A percentile compares a stretch with the other conserved stretches of the same genome.
Evolutionary conservation across 2,329 filamentous ascomycete species (phyloP).

Genomic region (Ceratocystis lukuohia): DNA sequence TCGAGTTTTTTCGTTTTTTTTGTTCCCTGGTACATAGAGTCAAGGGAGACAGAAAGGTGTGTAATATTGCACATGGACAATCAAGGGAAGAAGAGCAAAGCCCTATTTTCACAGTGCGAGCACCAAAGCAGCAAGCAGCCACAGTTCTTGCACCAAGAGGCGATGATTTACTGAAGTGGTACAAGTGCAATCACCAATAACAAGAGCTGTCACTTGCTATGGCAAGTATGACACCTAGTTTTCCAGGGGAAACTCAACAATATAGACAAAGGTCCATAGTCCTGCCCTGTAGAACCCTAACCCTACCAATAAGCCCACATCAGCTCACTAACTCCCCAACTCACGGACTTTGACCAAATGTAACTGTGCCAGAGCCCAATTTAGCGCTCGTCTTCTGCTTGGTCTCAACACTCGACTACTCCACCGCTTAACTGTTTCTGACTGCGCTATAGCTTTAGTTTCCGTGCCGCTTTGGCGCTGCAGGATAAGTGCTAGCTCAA

Average conservation of each 20-base stretch:
- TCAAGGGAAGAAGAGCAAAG: too few species aligned
- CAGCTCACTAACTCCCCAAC: neutral
- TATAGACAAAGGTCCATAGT: too few species aligned
- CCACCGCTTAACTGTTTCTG: neutral
- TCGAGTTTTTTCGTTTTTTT: too few species aligned
- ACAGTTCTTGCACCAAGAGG: too few species aligned
- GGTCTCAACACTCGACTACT: neutral
- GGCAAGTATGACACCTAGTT: neutral
- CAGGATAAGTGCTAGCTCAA: neutral
- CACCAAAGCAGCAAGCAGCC: too few species aligned
- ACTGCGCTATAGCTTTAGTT: neutral
- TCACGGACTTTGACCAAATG: too few species aligned
- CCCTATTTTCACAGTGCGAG: too few species aligned
- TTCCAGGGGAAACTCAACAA: neutral
- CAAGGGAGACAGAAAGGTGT: too few species aligned
- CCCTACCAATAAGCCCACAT: neutral
- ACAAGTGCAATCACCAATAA: neutral
- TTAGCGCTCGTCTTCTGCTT: neutral
- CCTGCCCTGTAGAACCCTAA: neutral
- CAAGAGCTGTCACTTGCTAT: neutral
- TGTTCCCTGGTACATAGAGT: too few species aligned
- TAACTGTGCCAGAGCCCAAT: too few species aligned
- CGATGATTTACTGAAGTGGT: neutral
- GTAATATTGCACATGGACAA: too few species aligned
- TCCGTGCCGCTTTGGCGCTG: neutral